Evolutionary conservation across 768 basidiomycete genomes (phyloP).

Genomic region (Termitomyces bulborhizus): DNA sequence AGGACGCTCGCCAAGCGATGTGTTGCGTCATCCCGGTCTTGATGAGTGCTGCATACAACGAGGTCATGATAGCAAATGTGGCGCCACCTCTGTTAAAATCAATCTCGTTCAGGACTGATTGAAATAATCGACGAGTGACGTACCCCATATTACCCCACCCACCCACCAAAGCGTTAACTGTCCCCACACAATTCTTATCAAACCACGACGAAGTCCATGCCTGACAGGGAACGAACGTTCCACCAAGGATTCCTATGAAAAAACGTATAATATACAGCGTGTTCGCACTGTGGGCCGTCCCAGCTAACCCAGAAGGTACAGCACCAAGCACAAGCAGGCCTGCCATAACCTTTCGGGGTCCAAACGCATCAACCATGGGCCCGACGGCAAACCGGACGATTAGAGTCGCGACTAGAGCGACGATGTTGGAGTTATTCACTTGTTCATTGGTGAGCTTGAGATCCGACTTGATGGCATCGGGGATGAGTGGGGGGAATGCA

Average conservation of each 20-base stretch:
- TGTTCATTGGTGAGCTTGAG: constrained; percentile 39
- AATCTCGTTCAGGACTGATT: not conserved
- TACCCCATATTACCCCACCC: constrained; percentile 48
- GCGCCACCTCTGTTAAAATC: constrained; percentile 30
- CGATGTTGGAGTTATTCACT: constrained; percentile 46
- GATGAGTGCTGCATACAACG: constrained; percentile 36
- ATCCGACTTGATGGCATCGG: constrained; percentile 48
- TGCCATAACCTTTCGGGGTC: constrained; percentile 53
- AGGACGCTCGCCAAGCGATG: constrained; percentile 49
- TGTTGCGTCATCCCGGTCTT: constrained; percentile 30
- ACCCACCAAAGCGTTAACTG: constrained; percentile 48
- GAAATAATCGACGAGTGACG: constrained; percentile 1
- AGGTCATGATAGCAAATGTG: constrained; percentile 53
- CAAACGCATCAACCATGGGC: constrained; percentile 44
- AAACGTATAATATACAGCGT: constrained; percentile 32
- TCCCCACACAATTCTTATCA: constrained; percentile 37
- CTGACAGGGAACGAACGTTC: constrained; percentile 55
- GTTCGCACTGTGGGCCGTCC: constrained; percentile 33
- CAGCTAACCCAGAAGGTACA: constrained; percentile 54
- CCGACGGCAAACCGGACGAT: constrained; percentile 41
- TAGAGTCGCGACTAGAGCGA: constrained; percentile 42
- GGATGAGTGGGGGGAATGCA: constrained; percentile 56
- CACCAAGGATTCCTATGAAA: constrained; percentile 58
- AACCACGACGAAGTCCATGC: constrained; percentile 59
- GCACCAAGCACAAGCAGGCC: constrained; percentile 45